A percentile compares a stretch with the other conserved stretches of the same genome.
Conservation (phyloP, 177 flowering plant genomes). For the Vitis hybrid region DNA sequence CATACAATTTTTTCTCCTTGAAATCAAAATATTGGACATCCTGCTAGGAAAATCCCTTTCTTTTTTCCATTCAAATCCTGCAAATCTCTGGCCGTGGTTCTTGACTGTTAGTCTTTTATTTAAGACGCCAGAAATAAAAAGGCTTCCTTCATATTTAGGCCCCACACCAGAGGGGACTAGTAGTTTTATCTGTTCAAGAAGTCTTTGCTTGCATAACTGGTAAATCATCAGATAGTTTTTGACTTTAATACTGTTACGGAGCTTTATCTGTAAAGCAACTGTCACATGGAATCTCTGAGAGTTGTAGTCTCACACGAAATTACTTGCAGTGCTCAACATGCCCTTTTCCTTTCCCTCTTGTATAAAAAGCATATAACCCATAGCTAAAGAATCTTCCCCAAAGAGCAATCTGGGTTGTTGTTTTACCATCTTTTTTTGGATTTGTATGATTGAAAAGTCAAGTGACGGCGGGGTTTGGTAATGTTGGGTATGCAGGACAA, state of each 20-base stretch:
- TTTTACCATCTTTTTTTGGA: not conserved
- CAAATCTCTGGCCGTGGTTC: not conserved
- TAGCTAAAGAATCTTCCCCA: not conserved
- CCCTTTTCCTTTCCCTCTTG: not conserved
- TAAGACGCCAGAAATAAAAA: not conserved
- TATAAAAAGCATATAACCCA: not conserved
- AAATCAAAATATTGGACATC: not conserved
- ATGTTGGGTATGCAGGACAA: conserved; percentile 45
- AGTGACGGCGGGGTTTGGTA: conserved; percentile 6
- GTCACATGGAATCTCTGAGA: conserved; percentile 16
- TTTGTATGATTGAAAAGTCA: not conserved
- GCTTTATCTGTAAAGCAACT: conserved; percentile 9
- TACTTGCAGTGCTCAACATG: conserved; percentile 1
- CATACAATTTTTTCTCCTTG: no score
- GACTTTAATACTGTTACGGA: not conserved
- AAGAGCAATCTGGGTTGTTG: not conserved
- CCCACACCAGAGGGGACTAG: not conserved
- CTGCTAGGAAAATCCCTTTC: not conserved
- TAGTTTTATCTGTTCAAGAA: conserved; percentile 6
- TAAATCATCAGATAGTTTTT: conserved; percentile 17
- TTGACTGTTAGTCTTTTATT: not conserved
- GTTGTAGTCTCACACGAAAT: conserved; percentile 4
- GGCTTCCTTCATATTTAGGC: conserved; percentile 6
- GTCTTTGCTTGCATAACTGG: conserved; percentile 21
- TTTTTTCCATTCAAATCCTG: not conserved